Conservation (phyloP, 2,329 filamentous ascomycete genomes). For the Penicillium psychrosexuale region DNA sequence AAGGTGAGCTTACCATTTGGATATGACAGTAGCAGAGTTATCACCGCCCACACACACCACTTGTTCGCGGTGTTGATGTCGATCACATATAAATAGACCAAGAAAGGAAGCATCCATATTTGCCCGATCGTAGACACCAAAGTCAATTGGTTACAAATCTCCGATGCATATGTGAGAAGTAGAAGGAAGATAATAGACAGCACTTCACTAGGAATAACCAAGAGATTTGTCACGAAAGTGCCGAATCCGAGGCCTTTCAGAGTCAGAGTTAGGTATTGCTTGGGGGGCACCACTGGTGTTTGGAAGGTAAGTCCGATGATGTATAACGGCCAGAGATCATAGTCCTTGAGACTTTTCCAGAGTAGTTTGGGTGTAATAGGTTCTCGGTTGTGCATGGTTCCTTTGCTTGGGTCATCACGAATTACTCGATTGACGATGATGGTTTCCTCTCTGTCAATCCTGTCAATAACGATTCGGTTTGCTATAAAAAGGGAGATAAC, state of each 20-base stretch:
- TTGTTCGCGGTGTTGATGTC: constrained; percentile 45
- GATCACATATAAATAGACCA: constrained; percentile 51
- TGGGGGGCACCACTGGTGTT: constrained; percentile 28
- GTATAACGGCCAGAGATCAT: constrained; percentile 55
- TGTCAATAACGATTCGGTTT: not conserved
- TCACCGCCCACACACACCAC: constrained; percentile 52
- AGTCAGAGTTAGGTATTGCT: constrained; percentile 33
- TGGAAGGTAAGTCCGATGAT: constrained; percentile 44
- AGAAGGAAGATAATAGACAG: constrained; percentile 45
- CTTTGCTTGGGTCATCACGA: constrained; percentile 53
- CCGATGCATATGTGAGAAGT: constrained; percentile 29
- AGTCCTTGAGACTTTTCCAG: constrained; percentile 51
- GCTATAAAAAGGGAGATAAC: not conserved
- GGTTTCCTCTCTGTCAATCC: constrained; percentile 51
- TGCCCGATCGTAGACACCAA: constrained; percentile 53
- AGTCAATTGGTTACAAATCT: constrained; percentile 48
- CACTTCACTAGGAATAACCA: constrained; percentile 54
- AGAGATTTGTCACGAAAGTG: constrained; percentile 57
- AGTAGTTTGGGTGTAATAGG: constrained; percentile 48
- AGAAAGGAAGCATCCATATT: constrained; percentile 52
- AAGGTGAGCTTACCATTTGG: constrained; percentile 43
- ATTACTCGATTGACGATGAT: constrained; percentile 64
- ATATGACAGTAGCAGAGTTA: constrained; percentile 52
- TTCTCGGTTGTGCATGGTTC: constrained; percentile 56
- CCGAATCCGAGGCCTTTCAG: constrained; percentile 52